phyloP scores from a whole-genome alignment of 139 green algal species.

The Volvox africanus region DNA sequence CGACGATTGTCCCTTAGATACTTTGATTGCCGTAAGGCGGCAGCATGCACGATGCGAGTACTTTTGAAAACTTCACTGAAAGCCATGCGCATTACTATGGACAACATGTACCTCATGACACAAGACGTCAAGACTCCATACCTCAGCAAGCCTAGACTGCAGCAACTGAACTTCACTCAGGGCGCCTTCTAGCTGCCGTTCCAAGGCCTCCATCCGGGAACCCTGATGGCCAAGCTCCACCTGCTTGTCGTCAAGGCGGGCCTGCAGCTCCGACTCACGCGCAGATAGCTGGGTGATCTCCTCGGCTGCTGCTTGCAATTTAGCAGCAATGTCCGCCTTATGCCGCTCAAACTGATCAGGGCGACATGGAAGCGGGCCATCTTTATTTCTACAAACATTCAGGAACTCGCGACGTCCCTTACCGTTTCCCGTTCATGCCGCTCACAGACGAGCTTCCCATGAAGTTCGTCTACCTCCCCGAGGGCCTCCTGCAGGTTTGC shows the following conservation, averaged over 20 bases:
- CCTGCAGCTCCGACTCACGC: constrained; percentile 6
- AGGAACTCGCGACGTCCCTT: no score
- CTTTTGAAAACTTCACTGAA: no score
- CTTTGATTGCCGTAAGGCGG: no score
- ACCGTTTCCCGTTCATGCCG: not conserved
- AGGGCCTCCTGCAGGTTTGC: not conserved
- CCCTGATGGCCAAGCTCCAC: not conserved
- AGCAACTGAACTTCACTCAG: constrained; percentile 20
- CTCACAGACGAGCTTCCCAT: constrained; percentile 11
- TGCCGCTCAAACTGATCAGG: not conserved
- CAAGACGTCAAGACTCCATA: not conserved
- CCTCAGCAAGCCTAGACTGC: not conserved
- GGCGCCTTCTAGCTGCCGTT: constrained; percentile 28
- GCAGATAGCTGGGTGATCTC: no score
- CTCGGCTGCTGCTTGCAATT: not conserved
- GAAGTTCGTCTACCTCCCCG: not conserved
- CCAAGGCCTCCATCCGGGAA: not conserved
- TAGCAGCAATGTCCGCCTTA: not conserved
- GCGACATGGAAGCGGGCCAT: no score
- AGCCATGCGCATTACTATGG: no score
- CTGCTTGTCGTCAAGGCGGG: not conserved
- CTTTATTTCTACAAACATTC: no score
- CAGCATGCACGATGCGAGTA: no score
- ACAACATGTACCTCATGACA: no score
- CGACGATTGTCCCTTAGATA: no score